Conservation (phyloP, 108 stramenopile species). For the Nitzschia inconspicua region DNA sequence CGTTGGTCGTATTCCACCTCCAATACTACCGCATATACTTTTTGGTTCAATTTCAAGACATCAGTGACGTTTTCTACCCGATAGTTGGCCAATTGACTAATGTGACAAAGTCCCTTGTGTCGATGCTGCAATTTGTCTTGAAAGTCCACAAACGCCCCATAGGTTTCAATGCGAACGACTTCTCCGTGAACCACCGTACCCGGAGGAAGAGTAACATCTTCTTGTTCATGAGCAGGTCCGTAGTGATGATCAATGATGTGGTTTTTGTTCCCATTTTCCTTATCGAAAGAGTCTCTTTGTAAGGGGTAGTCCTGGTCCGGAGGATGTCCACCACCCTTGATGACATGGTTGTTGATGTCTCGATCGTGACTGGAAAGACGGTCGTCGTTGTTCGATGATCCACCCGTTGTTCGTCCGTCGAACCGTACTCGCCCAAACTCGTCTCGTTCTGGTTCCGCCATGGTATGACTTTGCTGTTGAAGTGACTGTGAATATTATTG, state of each 20-base stretch:
- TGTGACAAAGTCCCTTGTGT: conserved; percentile 56
- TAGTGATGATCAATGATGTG: conserved; percentile 9
- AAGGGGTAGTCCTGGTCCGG: too few species aligned
- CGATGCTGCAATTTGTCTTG: conserved; percentile 9
- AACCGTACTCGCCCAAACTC: conserved; percentile 15
- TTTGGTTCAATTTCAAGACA: conserved; percentile 45
- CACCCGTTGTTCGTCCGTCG: neutral
- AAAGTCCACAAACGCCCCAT: conserved; percentile 75
- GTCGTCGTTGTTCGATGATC: neutral
- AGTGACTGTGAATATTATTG: too few species aligned
- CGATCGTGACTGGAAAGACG: too few species aligned
- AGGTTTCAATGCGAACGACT: conserved; percentile 69
- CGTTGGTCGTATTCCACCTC: conserved; percentile 43
- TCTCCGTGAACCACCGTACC: conserved; percentile 50
- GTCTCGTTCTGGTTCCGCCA: neutral
- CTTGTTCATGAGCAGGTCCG: conserved; percentile 21
- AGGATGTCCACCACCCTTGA: too few species aligned
- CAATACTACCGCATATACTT: conserved; percentile 48
- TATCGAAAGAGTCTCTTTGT: neutral
- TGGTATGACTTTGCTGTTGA: too few species aligned
- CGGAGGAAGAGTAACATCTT: conserved; percentile 17
- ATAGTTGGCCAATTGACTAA: conserved; percentile 47
- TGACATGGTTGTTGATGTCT: too few species aligned
- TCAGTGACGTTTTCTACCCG: conserved; percentile 62
- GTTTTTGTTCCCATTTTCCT: neutral